Conservation (phyloP, 192 early-diverging fungal species). For the Backusella westeae region DNA sequence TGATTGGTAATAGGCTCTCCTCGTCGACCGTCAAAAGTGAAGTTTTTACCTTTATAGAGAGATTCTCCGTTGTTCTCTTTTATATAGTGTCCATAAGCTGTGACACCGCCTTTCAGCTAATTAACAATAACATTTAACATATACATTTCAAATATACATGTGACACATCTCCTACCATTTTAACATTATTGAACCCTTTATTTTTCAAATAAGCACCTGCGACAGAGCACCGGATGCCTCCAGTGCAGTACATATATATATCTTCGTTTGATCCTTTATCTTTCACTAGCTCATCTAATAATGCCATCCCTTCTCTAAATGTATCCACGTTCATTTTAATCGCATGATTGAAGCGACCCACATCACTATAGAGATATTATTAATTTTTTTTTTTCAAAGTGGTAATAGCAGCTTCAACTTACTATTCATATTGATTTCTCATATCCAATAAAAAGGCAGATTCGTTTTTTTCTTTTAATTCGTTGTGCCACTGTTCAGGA, state of each 20-base stretch:
- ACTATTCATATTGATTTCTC: conserved; percentile 78
- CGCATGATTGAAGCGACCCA: conserved; percentile 68
- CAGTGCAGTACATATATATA: conserved; percentile 82
- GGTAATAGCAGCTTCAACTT: background rate
- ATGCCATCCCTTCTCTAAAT: conserved; percentile 65
- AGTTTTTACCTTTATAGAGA: conserved; percentile 71
- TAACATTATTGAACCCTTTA: conserved; percentile 63
- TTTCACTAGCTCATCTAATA: conserved; percentile 53
- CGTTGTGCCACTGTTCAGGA: conserved; percentile 63
- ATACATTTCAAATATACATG: background rate
- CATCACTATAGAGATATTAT: conserved; percentile 38
- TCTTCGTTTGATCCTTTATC: conserved; percentile 48
- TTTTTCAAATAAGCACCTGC: conserved; percentile 68
- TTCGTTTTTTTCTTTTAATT: conserved; percentile 38
- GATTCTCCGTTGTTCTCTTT: conserved; percentile 34
- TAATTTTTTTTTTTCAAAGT: background rate
- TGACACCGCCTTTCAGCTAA: conserved; percentile 66
- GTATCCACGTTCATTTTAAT: conserved; percentile 69
- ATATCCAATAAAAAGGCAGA: conserved; percentile 64
- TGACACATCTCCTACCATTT: conserved; percentile 35
- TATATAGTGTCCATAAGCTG: conserved; percentile 64
- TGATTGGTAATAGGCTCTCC: conserved; percentile 67
- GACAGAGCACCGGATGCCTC: conserved; percentile 74
- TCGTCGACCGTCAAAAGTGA: conserved; percentile 75
- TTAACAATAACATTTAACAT: no score